Base-by-base conservation (phyloP, 2,329 filamentous ascomycete species). In the Apiospora kogelbergensis region DNA sequence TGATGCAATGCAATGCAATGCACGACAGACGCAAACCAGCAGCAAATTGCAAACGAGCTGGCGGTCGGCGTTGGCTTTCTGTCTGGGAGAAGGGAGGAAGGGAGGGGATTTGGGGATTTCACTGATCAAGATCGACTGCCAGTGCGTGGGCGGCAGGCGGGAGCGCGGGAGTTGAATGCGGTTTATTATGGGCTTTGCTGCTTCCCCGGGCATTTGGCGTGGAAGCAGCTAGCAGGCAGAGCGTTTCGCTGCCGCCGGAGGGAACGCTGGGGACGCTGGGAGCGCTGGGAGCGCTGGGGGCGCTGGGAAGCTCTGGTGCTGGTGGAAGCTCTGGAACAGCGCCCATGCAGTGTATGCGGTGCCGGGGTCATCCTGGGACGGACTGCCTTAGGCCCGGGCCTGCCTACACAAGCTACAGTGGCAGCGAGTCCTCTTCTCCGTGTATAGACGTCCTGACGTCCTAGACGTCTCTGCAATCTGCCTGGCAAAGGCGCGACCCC, bases 1-100 rank as follows among this genome's bases (percentile, higher is more conserved):
- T 37, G 53, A 60, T 37, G 53, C 53, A 60, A 60, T 60, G 53
- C 53, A 60, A 60, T 60, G 53, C 53, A 60, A 60, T 60, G 53
- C 53, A 60, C 53, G 53, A 60, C 53, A 60, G 53, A 60, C 22
- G 26, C 48, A 33, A 53, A 53, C n/a, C 42, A 26, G 22, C 45
- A 48, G 46, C 46, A 53, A 15, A 53, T 53, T 53, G 46, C 45
- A 24, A 24, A 4, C 33, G 3, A 7, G 40, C 40, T 15, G 4
- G 40, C 13, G n/a, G n/a, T n/a, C n/a, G n/a, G n/a, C n/a, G n/a
- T n/a, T 42, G 13, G 40, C 13, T 42, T 15, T 1, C 11, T 15
- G 40, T 13, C 11, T 13, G 11, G 40, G 40, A 41, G 40, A 41
- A 10, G 40, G 11, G 11, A 13, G 40, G 40, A 10, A 41, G 40